Base-by-base conservation (phyloP, 2,329 filamentous ascomycete species). In the Furcasterigmium sp. region DNA sequence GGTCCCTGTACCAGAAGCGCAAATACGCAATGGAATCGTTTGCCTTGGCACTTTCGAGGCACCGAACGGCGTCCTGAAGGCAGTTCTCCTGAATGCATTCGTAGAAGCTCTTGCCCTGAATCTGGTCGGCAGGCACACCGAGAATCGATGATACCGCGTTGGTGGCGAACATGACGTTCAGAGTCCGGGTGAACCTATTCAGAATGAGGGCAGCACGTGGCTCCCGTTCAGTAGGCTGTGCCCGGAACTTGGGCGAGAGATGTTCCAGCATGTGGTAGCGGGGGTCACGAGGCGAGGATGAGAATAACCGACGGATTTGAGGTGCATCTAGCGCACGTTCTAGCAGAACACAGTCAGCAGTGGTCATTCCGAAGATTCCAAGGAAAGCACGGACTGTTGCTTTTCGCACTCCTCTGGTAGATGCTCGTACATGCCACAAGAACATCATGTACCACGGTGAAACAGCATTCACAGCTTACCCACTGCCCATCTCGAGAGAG, bases 11-110 rank as follows among this genome's bases (percentile, higher is more conserved):
- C 77, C 82, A 87, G 60, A 94, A 95, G 15, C 89, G 84, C 46
- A 95, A 71, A 55, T 95, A 94, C 2, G 89, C 88, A 55, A 94
- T 93, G 2, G 89, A 94, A 59, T 95, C 87, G 54, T 95, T 94
- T 21, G 85, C 84, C 60, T 95, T 95, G 18, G 89, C 88, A 51
- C 85, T 85, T 62, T 94, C 89, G 25, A 95, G 65, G 54, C 85
- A 91, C 48, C 80, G 78, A 26, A 91, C 80, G 4, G 87, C 87
- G 53, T 93, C 86, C 8, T 77, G 69, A 21, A 93, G 69, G 52
- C 87, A 93, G 47, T 82, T 84, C 52, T 87, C 80, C 45, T 86
- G 79, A 40, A 95, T 93, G 57, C 86, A 91, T 54, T 89, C 86
- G 60, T 94, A 95, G 60, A 95, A 94, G 59, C 87, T 91, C 53